Evolutionary conservation across 768 basidiomycete genomes (phyloP), one percentile per base, ranked within the genome.

Genomic region (Fistulinella prunicolor): DNA sequence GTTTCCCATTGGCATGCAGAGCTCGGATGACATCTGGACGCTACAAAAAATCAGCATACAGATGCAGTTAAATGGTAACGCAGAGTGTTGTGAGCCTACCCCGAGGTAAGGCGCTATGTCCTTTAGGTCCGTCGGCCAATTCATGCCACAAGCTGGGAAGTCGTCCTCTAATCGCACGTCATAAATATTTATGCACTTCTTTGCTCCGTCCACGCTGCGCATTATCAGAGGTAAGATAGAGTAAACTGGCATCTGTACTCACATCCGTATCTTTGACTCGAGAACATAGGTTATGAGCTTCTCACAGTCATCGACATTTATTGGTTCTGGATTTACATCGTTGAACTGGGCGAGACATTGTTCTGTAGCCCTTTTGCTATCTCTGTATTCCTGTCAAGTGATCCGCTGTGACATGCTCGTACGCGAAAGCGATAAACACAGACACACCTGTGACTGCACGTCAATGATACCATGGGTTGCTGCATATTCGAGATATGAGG

Each of bases 161-260:
- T 78, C 77, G 63, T 99, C 96, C 46, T 89, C 83, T n/a, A 87
- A 71, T 21, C 96, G 87, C 13, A 97, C 81, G 61, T 99, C 96
- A 57, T 99, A 99, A 32, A 97, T 82, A 64, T 99, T 99, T 51
- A 94, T 72, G 63, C 96, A 99, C 70, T 83, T 84, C 22, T 76
- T 69, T 53, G 75, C 71, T 10, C 83, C 89, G 43, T 90, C 75
- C 35, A 83, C 73, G 30, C 89, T 93, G 37, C 3, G 2, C 3
- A 39, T 19, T 14, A n/a, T 58, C 29, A 56, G 42, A 26, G 16
- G n/a, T 13, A 12, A 17, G 28, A 34, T 23, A 22, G 20, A 42
- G 30, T n/a, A 24, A 22, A 26, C 17, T 6, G 26, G 6, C 35
- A 34, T 26, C 2, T 30, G 23, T 28, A 47, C 66, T 49, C 45